Conservation (phyloP, 768 basidiomycete genomes). For the Postia placenta region DNA sequence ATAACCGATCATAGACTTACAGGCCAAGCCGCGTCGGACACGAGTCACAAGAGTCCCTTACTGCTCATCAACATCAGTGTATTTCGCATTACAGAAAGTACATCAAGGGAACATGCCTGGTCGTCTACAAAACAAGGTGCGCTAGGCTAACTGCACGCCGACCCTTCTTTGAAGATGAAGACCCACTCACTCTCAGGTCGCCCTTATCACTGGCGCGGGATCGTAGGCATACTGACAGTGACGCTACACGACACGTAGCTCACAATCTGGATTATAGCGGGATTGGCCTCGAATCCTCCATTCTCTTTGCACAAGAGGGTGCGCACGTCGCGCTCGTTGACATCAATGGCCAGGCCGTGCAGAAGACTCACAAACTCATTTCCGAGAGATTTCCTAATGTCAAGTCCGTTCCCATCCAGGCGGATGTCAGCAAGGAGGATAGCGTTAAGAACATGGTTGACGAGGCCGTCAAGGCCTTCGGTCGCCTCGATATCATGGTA, state of each 20-base stretch:
- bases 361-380: constrained; percentile 63
- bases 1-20: background rate
- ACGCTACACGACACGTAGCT: too few relatives aligned
- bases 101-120: constrained; percentile 29
- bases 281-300: constrained; percentile 92
- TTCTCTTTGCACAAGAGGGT: constrained; percentile 92
- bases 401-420: constrained; percentile 62
- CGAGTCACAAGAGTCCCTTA: too few relatives aligned
- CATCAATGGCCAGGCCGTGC: constrained; percentile 70
- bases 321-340: constrained; percentile 88
- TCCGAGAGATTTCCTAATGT: constrained; percentile 60
- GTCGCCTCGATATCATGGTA: constrained; percentile 95
- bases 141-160: background rate
- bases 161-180: too few relatives aligned
- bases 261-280: constrained; percentile 57
- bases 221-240: too few relatives aligned
- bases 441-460: constrained; percentile 84
- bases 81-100: too few relatives aligned
- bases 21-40: too few relatives aligned
- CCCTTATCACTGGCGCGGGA: constrained; percentile 48
- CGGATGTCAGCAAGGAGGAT: constrained; percentile 85
- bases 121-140: constrained; percentile 29
- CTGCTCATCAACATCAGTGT: too few relatives aligned
- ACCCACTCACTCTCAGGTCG: constrained; percentile 11
- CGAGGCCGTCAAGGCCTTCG: constrained; percentile 74